Evolutionary conservation across 805 yeast genomes (phyloP), one percentile per base, ranked within the genome.

Genomic region (Yarrowia yakushimensis): DNA sequence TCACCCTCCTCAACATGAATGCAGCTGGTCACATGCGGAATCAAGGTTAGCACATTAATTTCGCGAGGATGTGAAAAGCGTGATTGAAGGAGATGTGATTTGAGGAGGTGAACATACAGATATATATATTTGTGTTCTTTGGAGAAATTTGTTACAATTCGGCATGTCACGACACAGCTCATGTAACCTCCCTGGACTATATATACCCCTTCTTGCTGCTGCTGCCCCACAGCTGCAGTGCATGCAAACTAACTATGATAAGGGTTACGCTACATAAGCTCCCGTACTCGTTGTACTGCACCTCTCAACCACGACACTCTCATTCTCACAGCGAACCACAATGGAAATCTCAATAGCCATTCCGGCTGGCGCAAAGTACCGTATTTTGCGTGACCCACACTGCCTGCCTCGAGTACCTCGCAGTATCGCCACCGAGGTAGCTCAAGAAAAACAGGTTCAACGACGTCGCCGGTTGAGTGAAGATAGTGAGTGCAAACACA

Each of bases 381-480:
- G 71, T 18, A 64, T 68, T 25, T 48, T 68, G 25, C 59, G 71
- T 9, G 66, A 68, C 48, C 71, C 71, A 3, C 71, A 68, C 60
- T 34, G 63, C 17, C 60, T 68, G 15, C 71, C 71, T 1, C 42
- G 66, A 8, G 62, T 68, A 25, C 71, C 71, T 2, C 27, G 59
- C 12, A 50, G 63, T 9, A 43, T 68, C 23, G 62, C 65, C 11
- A 48, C 30, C 8, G 54, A 63, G n/a, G 65, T 68, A 27, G 63
- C 64, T 11, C 62, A 43, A 10, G 55, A 63, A 37, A 62, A 62
- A 30, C 69, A 64, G 45, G 46, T 50, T n/a, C 68, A 68, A 34
- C 61, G 71, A n/a, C 36, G 66, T 20, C 27, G 67, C 22, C 50
- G 59, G 48, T 36, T 43, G 36, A 31, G 66, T 22, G 68, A 67